Conservation (phyloP, 768 basidiomycete species). For the Mycena indigotica region DNA sequence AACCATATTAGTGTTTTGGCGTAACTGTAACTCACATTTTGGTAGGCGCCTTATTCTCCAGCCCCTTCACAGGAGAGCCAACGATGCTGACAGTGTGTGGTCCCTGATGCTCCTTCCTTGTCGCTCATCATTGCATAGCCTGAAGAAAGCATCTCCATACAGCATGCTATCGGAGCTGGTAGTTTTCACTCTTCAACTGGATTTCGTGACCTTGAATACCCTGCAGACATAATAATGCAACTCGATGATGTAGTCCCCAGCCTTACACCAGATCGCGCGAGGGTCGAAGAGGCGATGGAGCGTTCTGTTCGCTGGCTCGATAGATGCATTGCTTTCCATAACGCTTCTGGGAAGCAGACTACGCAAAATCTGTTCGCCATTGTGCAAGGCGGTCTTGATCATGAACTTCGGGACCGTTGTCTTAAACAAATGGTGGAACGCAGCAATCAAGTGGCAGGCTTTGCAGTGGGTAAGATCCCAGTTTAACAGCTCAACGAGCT, state of each 20-base stretch:
- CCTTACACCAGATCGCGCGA: conserved; percentile 68
- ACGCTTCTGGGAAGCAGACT: conserved; percentile 61
- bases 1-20: no score
- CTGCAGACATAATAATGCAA: conserved; percentile 90
- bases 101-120: conserved; percentile 8
- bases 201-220: not conserved
- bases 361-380: conserved; percentile 90
- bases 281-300: conserved; percentile 87
- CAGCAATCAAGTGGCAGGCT: conserved; percentile 78
- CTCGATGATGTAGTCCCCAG: conserved; percentile 90
- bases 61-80: conserved; percentile 83
- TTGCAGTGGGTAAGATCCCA: conserved; percentile 67
- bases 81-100: conserved; percentile 85
- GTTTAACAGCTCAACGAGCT: not conserved
- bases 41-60: conserved; percentile 76
- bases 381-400: conserved; percentile 84
- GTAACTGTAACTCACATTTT: not conserved
- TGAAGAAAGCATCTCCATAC: conserved; percentile 88
- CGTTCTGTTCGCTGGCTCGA: conserved; percentile 90
- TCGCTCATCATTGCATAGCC: conserved; percentile 49
- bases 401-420: conserved; percentile 70
- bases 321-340: conserved; percentile 78
- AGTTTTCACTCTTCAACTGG: not conserved
- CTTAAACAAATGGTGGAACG: conserved; percentile 81
- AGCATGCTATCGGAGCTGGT: conserved; percentile 77